phyloP scores from a whole-genome alignment of 352 stramenopile genomes.

The Globisporangium irregulare region DNA sequence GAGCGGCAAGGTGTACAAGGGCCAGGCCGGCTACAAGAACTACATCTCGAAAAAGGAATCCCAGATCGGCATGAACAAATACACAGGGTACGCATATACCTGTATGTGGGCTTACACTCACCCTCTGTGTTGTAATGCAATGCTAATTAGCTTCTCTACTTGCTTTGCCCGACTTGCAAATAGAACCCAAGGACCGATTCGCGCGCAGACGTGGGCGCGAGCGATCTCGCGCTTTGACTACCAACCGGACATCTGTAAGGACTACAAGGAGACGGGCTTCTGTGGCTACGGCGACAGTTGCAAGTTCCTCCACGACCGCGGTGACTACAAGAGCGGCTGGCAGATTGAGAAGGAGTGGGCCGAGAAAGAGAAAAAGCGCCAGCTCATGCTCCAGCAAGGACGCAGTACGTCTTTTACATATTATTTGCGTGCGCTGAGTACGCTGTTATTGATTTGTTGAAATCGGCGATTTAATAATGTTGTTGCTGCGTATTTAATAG shows the following conservation, averaged over 20 bases:
- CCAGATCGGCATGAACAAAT: constrained; percentile 88
- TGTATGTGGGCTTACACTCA: too few relatives aligned
- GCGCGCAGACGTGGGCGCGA: constrained; percentile 92
- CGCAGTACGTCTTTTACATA: constrained; percentile 24
- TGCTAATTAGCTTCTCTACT: background rate
- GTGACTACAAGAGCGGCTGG: constrained; percentile 97
- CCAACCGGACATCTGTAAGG: constrained; percentile 97
- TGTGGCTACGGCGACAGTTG: constrained; percentile 96
- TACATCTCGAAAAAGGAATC: constrained; percentile 88
- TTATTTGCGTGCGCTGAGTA: constrained; percentile 3
- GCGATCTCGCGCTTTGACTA: constrained; percentile 97
- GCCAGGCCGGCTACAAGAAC: constrained; percentile 84
- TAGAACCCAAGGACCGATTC: constrained; percentile 92
- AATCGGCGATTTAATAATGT: background rate
- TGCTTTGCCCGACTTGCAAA: background rate
- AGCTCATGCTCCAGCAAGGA: constrained; percentile 66
- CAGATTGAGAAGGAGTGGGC: constrained; percentile 97
- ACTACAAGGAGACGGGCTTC: constrained; percentile 99
- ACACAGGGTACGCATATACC: constrained; percentile 57
- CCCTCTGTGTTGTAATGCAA: background rate
- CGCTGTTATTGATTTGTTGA: background rate
- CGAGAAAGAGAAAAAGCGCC: constrained; percentile 87
- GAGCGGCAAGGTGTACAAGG: constrained; percentile 81
- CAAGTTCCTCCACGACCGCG: constrained; percentile 99
- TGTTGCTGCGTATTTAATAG: constrained; percentile 8